Conservation (phyloP, 1,284 basidiomycete genomes). For the Tylopilus sp. region DNA sequence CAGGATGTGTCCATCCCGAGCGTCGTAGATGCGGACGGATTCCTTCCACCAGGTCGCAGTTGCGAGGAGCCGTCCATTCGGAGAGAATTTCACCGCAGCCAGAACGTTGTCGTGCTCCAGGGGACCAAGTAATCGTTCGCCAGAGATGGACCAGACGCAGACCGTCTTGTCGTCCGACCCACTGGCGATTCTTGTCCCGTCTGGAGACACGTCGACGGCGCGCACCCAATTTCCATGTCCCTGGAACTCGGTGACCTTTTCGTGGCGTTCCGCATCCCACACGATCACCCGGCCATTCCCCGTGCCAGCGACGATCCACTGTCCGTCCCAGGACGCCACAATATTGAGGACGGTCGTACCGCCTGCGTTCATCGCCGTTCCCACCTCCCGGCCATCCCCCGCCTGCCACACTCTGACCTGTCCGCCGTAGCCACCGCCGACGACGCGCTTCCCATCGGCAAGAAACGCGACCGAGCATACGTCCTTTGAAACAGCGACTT, state of each 20-base stretch:
- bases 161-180: conserved; percentile 10
- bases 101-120: conserved; percentile 4
- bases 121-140: conserved; percentile 5
- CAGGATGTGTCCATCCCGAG: conserved; percentile 3
- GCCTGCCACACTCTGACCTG: conserved; percentile 4
- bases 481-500: conserved; percentile 3
- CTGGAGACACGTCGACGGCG: conserved; percentile 8
- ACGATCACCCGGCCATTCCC: conserved; percentile 1
- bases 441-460: background rate
- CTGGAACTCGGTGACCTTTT: conserved; percentile 6
- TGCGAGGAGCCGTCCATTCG: conserved; percentile 2
- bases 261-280: conserved; percentile 5
- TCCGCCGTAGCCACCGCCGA: conserved; percentile 8
- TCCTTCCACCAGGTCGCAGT: conserved; percentile 9
- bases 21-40: conserved; percentile 12
- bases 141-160: conserved; percentile 9
- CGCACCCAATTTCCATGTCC: conserved; percentile 7
- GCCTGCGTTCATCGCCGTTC: conserved; percentile 2
- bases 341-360: conserved; percentile 2
- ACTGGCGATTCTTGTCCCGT: conserved; percentile 3
- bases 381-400: conserved; percentile 4
- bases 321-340: conserved; percentile 2
- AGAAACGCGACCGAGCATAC: conserved; percentile 11
- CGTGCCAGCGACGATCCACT: conserved; percentile 5
- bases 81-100: conserved; percentile 7